phyloP scores from a whole-genome alignment of 148 eudicot species.

The Drosera capensis region DNA sequence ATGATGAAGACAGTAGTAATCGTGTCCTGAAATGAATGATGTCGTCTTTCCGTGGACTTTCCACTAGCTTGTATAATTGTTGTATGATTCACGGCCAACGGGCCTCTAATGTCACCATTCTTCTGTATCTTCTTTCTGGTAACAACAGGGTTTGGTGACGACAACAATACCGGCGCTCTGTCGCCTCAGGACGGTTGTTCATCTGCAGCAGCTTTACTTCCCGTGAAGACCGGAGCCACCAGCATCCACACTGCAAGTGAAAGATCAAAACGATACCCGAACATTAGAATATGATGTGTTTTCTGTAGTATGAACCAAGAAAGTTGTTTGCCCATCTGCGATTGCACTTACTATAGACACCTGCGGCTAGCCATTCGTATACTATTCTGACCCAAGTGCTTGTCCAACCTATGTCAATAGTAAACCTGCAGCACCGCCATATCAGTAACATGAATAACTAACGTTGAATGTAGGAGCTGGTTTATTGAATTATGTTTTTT shows the following conservation, averaged over 20 bases:
- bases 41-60: too few species aligned
- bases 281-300: neutral
- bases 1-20: too few species aligned
- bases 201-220: too few species aligned
- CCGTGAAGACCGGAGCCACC: slow-evolving; percentile 37
- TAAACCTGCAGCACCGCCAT: slow-evolving; percentile 71
- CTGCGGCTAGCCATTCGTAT: slow-evolving; percentile 74
- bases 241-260: slow-evolving; percentile 76
- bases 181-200: too few species aligned
- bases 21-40: too few species aligned
- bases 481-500: neutral
- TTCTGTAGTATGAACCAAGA: neutral
- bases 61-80: too few species aligned
- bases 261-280: neutral
- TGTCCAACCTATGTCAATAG: slow-evolving; percentile 93
- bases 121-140: too few species aligned
- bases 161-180: neutral
- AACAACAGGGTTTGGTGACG: too few species aligned
- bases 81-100: too few species aligned
- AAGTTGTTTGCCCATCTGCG: too few species aligned
- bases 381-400: slow-evolving; percentile 87
- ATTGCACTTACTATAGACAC: slow-evolving; percentile 61
- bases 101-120: too few species aligned
- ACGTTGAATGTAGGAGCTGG: neutral
- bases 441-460: neutral